Evolutionary conservation across 495 filamentous ascomycete genomes (phyloP), one percentile per base, ranked within the genome.

Genomic region (Talaromyces nanjingensis): DNA sequence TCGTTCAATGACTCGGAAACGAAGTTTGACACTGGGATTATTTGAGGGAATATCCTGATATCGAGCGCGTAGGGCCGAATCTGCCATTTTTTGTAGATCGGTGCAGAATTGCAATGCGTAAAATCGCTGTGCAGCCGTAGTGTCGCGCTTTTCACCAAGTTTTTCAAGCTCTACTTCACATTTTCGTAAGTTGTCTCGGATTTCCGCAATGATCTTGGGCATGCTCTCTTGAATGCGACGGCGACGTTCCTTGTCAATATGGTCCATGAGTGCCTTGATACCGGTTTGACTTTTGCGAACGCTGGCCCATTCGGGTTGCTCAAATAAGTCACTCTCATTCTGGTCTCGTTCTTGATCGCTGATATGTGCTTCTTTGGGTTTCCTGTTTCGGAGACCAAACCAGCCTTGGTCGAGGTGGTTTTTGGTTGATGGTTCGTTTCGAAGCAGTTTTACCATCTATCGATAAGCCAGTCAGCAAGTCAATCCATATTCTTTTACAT

Each of bases 301-400:
- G 1, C 56, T 20, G 4, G 56, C 56, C 56, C 56, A 59, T 59
- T 59, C 56, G 31, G 14, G 56, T 14, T 37, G 9, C 6, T 59
- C 56, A 37, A 59, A 59, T n/a, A 59, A 6, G 1, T 18, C 31
- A 34, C 0, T 12, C n/a, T 59, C 56, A 22, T 59, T 59, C 18
- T 59, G 27, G 16, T 59, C 56, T 25, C 56, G 29, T 37, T 59
- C 56, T 20, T 59, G 27, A 59, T 59, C 56, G 12, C 27, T 59
- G 16, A 59, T 37, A 16, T 33, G 5, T 22, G 56, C 56, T 25
- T 59, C 56, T 59, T 18, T 59, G 6, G 56, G 56, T 22, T 59
- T 59, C 20, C 56, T 59, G 56, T 59, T 59, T 37, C 56, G 56
- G n/a, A 59, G 56, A 18, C 56, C 56, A 25, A 59, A 59, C 56